A percentile compares a stretch with the other conserved stretches of the same genome.
phyloP scores from a whole-genome alignment of 1,139 yeast genomes.

The Sugiyamaella pinicola region DNA sequence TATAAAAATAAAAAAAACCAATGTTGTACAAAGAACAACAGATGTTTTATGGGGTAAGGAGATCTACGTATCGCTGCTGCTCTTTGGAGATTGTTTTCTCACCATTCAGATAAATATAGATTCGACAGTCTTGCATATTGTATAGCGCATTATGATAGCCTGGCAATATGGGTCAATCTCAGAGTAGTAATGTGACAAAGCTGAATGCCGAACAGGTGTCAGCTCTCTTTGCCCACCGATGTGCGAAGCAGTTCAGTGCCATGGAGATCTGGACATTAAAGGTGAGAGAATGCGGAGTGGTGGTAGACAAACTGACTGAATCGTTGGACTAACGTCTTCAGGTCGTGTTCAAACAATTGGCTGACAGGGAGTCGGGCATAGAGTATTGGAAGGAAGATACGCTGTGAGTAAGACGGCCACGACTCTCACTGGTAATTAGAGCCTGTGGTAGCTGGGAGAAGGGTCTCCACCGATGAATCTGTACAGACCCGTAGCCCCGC shows the following conservation, averaged over 20 bases:
- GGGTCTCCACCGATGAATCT: too few species aligned
- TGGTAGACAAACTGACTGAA: too few species aligned
- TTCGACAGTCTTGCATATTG: not conserved
- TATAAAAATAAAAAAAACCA: too few species aligned
- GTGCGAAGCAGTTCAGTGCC: slow-evolving; percentile 44
- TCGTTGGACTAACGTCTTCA: slow-evolving; percentile 18
- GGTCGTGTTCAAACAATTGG: slow-evolving; percentile 36
- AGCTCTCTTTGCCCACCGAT: slow-evolving; percentile 42
- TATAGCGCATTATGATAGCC: not conserved
- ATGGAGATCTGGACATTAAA: slow-evolving; percentile 48
- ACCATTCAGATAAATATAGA: too few species aligned
- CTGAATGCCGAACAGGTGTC: slow-evolving; percentile 41
- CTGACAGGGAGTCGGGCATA: slow-evolving; percentile 37
- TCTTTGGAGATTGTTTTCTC: too few species aligned
- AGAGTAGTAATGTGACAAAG: slow-evolving; percentile 17
- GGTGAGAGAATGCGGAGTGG: slow-evolving; percentile 21
- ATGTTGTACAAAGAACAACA: too few species aligned
- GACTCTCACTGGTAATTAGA: not conserved
- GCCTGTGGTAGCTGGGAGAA: not conserved
- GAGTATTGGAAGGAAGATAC: slow-evolving; percentile 40
- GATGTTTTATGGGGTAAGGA: too few species aligned
- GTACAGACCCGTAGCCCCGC: not conserved
- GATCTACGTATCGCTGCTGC: too few species aligned
- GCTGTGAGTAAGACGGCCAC: slow-evolving; percentile 37
- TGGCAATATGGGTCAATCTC: slow-evolving; percentile 22